These are phyloP conservation scores for Lipomyces oligophaga DNA, from an alignment of 805 yeast genomes.

Conservation along the genomic window DNA sequence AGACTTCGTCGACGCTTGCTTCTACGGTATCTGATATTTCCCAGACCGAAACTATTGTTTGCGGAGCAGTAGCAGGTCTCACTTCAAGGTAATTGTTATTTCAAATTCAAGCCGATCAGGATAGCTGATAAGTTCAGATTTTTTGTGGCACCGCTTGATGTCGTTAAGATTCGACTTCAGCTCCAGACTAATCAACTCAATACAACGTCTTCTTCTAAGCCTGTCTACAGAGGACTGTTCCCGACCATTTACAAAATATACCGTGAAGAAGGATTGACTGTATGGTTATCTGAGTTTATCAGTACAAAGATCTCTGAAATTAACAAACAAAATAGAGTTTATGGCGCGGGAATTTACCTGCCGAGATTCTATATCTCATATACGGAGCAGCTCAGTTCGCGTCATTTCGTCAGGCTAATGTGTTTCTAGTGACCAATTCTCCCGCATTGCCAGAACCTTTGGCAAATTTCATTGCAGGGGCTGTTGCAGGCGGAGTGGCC, in stretches of 20 bases:
- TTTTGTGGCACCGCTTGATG: conserved; percentile 73
- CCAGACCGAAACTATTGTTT: too few species aligned
- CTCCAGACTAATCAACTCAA: conserved; percentile 41
- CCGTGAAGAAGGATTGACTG: conserved; percentile 58
- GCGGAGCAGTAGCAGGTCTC: conserved; percentile 69
- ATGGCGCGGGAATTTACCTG: conserved; percentile 97
- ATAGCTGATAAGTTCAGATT: conserved; percentile 40
- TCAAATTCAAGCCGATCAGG: too few species aligned
- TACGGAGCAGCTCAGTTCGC: conserved; percentile 88
- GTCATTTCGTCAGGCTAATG: conserved; percentile 56
- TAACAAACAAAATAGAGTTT: conserved; percentile 5
- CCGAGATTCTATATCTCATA: conserved; percentile 74
- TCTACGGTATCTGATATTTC: too few species aligned
- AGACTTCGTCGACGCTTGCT: too few species aligned
- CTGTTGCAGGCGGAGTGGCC: conserved; percentile 70
- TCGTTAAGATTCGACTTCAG: conserved; percentile 72
- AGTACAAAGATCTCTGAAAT: not conserved
- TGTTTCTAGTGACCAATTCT: conserved; percentile 36
- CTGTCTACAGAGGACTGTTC: conserved; percentile 18
- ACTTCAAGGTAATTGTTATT: conserved; percentile 47
- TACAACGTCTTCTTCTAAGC: not conserved
- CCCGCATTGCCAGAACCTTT: conserved; percentile 21
- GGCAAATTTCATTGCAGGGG: conserved; percentile 62
- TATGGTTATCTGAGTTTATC: not conserved
- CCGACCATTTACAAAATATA: conserved; percentile 44